phyloP scores from a whole-genome alignment of 2,329 filamentous ascomycete genomes.

The Paraphoma chrysanthemicola region DNA sequence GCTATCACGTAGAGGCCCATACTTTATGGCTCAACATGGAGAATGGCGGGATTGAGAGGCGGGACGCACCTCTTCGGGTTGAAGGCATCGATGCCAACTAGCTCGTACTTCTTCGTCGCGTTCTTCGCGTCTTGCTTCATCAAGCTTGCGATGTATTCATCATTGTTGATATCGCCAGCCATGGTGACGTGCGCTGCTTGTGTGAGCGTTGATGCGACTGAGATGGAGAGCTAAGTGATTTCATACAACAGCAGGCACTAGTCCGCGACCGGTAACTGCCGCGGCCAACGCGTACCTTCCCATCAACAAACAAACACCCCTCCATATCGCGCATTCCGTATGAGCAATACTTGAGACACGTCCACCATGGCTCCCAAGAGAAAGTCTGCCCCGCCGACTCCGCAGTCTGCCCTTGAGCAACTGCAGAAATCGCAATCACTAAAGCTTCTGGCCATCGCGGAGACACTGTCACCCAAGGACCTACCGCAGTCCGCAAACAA shows the following conservation, averaged over 20 bases:
- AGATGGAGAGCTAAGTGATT: no score
- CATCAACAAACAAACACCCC: conserved; percentile 39
- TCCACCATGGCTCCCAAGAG: conserved; percentile 33
- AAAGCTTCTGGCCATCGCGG: conserved; percentile 78
- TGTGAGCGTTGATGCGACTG: not conserved
- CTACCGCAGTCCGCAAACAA: conserved; percentile 48
- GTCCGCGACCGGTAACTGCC: conserved; percentile 23
- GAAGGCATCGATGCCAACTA: conserved; percentile 75
- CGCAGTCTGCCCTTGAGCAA: conserved; percentile 54
- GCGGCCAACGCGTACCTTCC: conserved; percentile 16
- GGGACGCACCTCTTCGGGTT: conserved; percentile 59
- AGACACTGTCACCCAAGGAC: conserved; percentile 69
- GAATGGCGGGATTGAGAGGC: no score
- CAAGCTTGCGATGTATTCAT: conserved; percentile 82
- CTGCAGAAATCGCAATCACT: conserved; percentile 67
- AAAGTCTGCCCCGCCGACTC: conserved; percentile 28
- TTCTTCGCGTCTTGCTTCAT: conserved; percentile 80
- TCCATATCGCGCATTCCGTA: conserved; percentile 3
- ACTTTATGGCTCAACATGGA: no score
- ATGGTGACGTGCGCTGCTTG: conserved; percentile 16
- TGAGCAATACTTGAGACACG: not conserved
- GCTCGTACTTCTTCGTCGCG: conserved; percentile 75
- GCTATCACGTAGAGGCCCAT: not conserved
- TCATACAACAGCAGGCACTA: conserved; percentile 9
- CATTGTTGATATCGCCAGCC: conserved; percentile 54